Evolutionary conservation across 1,139 yeast species (phyloP), one percentile per base, ranked within the genome.

Genomic region (Taiozyma sp.): DNA sequence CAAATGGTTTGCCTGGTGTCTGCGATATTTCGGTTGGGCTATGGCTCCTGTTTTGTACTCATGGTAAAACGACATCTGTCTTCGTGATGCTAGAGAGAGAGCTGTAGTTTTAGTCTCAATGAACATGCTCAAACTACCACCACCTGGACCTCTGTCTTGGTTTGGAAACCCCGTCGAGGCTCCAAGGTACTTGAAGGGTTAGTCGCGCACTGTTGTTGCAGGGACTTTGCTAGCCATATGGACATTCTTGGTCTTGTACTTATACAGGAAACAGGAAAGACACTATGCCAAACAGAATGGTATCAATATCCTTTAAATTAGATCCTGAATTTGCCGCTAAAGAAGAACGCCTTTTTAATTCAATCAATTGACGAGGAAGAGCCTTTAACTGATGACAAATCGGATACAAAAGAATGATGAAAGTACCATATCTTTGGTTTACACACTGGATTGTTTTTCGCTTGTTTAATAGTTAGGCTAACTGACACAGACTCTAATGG

Each of bases 1-100:
- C 3, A 81, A 82, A 58, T 93, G 97, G 98, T 74, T 74, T 57
- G 81, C 79, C 1, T 78, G 73, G 59, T 67, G 74, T 66, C 61
- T 74, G 14, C 71, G 70, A 42, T 75, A 74, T 55, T 67, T 71
- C 49, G 76, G 76, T 8, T 73, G 76, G 71, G 74, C 80, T 19
- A 71, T 68, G 64, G 71, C 76, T 2, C 70, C 77, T 6, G 70
- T 67, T 7, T 59, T 69, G 14, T 73, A 71, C 51, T 67, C 72
- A 39, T 72, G 75, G 74, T 61, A 65, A 48, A 70, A 68, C 50
- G 75, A 72, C 59, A 70, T 72, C 28, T 67, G 71, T 48, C 67
- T 77, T 43, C 65, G 70, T 44, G 72, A 74, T 53, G 67, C 72
- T 6, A 69, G 68, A 49, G 65, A 64, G 38, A 66, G 80, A 52